phyloP scores from a whole-genome alignment of 1,284 basidiomycete species.

The Marasmius oreades region DNA sequence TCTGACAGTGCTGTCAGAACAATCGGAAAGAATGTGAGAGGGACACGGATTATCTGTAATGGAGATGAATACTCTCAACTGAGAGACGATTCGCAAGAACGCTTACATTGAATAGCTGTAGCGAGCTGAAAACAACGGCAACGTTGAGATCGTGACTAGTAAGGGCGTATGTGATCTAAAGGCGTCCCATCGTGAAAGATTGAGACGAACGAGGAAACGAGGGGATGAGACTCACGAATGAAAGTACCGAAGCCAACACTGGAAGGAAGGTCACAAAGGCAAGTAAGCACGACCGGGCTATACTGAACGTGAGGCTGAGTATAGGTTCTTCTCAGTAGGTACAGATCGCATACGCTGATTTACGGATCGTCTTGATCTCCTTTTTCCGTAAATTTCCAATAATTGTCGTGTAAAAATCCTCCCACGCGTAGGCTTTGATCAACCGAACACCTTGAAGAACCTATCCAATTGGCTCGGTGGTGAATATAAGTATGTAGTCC shows the following conservation, averaged over 20 bases:
- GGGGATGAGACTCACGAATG: constrained; percentile 48
- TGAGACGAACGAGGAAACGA: too few species aligned
- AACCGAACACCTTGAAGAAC: constrained; percentile 62
- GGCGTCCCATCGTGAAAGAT: neutral
- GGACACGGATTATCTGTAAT: constrained; percentile 48
- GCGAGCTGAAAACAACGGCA: constrained; percentile 69
- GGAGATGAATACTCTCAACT: neutral
- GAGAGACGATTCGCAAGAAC: neutral
- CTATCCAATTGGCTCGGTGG: constrained; percentile 21
- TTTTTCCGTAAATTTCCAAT: constrained; percentile 46
- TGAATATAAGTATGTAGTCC: neutral
- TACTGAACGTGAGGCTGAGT: too few species aligned
- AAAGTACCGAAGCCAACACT: constrained; percentile 65
- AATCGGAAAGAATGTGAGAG: constrained; percentile 35
- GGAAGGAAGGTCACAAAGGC: constrained; percentile 62
- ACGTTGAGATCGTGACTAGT: constrained; percentile 64
- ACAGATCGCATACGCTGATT: constrained; percentile 44
- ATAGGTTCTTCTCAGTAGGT: too few species aligned
- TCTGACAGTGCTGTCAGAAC: constrained; percentile 38
- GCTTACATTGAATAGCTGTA: constrained; percentile 71
- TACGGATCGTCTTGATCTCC: constrained; percentile 51
- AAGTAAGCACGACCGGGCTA: constrained; percentile 53
- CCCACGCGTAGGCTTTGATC: constrained; percentile 62
- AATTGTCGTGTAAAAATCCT: constrained; percentile 56
- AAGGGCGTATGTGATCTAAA: constrained; percentile 65